Evolutionary conservation across 2,329 filamentous ascomycete genomes (phyloP), one percentile per base, ranked within the genome.

Genomic region (Penicillium concentricum): DNA sequence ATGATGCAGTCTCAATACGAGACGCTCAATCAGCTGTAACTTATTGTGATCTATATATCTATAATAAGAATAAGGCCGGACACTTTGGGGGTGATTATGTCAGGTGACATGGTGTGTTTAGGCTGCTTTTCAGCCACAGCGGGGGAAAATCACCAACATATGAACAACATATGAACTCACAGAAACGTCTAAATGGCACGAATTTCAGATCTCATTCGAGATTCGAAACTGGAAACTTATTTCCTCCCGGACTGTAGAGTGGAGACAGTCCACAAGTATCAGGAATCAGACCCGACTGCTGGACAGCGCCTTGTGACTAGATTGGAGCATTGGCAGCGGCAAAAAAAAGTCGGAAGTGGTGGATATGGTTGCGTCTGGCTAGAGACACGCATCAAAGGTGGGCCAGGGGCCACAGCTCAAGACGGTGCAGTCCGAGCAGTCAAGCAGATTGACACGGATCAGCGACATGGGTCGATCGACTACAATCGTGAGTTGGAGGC

Each of bases 361-460:
- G 44, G 30, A 24, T 47, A 35, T 16, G 44, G 44, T 32, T 35
- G 30, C 20, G 30, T 47, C 30, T 47, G 44, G 44, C n/a, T 47
- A 12, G 44, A 47, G n/a, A 35, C 35, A 20, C 15, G 30, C 30
- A 47, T 6, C 9, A 15, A 47, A 47, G 30, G 30, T 15, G 26
- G 44, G 4, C 10, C 24, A 30, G 16, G 13, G 16, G 16, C 0
- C 42, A n/a, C 2, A 18, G 32, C 32, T 35, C 42, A 45, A 18
- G 16, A 45, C 28, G 42, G 16, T 28, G 16, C 42, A 45, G 24
- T 47, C 22, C 50, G 51, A 34, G 55, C 51, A 24, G 51, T 57
- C 3, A 57, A 57, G 44, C 50, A 54, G 44, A 54, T 57, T 39
- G 39, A 54, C 41, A 16, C 46, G 7, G 38, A 43, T 28, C 10